phyloP scores from a whole-genome alignment of 208 protist species.

The Trypanosoma brucei region DNA sequence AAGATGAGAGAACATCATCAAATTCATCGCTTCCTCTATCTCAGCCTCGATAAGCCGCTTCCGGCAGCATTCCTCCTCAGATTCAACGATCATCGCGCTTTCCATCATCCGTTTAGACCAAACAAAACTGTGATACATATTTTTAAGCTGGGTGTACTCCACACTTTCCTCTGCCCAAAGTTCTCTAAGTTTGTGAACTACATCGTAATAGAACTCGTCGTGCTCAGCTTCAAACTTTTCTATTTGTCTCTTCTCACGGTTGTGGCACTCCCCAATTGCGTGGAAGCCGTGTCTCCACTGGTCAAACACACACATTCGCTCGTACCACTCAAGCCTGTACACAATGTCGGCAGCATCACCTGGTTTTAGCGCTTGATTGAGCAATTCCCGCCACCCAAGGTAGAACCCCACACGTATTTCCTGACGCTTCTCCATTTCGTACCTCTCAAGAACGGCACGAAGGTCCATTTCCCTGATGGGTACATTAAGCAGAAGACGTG shows the following conservation, averaged over 20 bases:
- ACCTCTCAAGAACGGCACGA: slow-evolving; percentile 39
- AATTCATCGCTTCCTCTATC: slow-evolving; percentile 2
- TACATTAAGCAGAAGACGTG: slow-evolving; percentile 11
- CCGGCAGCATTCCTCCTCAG: slow-evolving; percentile 23
- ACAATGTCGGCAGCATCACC: slow-evolving; percentile 32
- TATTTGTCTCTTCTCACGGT: slow-evolving; percentile 9
- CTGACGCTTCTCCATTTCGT: slow-evolving; percentile 37
- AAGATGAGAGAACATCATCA: background rate
- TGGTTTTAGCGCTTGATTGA: slow-evolving; percentile 27
- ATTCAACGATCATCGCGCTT: slow-evolving; percentile 8
- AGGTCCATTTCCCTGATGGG: slow-evolving; percentile 35
- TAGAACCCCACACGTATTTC: slow-evolving; percentile 33
- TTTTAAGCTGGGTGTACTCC: slow-evolving; percentile 25
- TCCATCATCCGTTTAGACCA: slow-evolving; percentile 19
- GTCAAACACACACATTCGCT: slow-evolving; percentile 48
- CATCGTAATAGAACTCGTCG: slow-evolving; percentile 30
- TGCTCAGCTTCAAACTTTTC: slow-evolving; percentile 11
- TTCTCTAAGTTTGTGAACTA: slow-evolving; percentile 24
- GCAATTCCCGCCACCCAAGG: slow-evolving; percentile 48
- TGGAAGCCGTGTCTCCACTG: slow-evolving; percentile 42
- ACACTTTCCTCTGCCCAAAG: slow-evolving; percentile 41
- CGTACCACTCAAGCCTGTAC: slow-evolving; percentile 49
- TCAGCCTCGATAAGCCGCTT: slow-evolving; percentile 23
- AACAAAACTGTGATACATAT: slow-evolving; percentile 23
- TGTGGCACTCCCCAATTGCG: slow-evolving; percentile 20